Evolutionary conservation across 2,329 filamentous ascomycete species (phyloP), one percentile per base, ranked within the genome.

Genomic region (Aspergillus fijiensis): DNA sequence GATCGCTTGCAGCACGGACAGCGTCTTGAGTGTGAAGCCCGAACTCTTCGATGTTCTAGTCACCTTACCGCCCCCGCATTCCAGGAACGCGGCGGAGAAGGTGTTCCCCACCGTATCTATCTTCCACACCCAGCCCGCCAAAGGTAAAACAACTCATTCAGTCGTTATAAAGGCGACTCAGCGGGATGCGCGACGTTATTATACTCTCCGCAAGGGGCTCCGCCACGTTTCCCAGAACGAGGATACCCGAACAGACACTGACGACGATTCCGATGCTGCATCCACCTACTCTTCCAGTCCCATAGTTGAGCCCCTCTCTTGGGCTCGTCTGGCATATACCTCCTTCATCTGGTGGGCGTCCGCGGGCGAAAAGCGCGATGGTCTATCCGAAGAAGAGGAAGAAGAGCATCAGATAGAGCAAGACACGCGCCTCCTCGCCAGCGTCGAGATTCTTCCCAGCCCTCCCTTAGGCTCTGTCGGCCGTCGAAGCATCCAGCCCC

Each of bases 1-100:
- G 92, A 88, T 96, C 60, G 95, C 94, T 12, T 97, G 93, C 75
- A 97, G 94, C 3, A 98, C 94, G 1, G 95, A 99, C 77, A 94
- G 90, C 70, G 95, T 99, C 60, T 83, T 99, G 14, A 87, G 87
- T 51, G 89, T 91, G 76, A 98, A 98, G 78, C 85, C 88, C 54
- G 85, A 89, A 2, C 84, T 99, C 2, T 98, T 92, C 82, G 95
- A 99, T 72, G 83, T 97, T 68, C 84, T 97, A 45, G 88, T 98
- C 61, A 91, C 91, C 57, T 84, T 98, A 70, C 91, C 92, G 0
- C 83, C 87, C 1, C 74, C 83, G 5, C 80, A 88, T 67, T 77
- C 85, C 3, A 79, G 84, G 56, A 79, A 86, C 49, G 84, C 84
- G 7, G 80, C 82, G 27, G 81, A 85, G 65, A 87, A 83, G 66